A percentile compares a stretch with the other conserved stretches of the same genome.
These are phyloP conservation scores for Metarhizium robertsii DNA, from an alignment of 2,329 filamentous ascomycete species.

Conservation along the genomic window DNA sequence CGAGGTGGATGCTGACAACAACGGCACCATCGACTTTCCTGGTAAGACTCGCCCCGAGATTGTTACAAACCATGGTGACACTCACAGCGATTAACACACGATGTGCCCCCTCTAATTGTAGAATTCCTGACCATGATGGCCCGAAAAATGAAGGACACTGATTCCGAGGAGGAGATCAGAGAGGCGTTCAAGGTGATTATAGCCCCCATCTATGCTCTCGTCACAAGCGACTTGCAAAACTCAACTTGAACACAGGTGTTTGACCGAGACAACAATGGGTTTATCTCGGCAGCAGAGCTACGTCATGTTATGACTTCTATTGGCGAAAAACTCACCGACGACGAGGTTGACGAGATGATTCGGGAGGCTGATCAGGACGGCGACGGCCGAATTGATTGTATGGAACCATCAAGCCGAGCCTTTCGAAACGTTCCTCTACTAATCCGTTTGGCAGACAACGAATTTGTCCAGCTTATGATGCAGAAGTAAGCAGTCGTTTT, in stretches of 20 bases:
- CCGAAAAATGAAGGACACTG: conserved; percentile 88
- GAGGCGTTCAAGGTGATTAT: conserved; percentile 69
- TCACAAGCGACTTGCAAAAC: not conserved
- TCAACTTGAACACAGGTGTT: conserved; percentile 46
- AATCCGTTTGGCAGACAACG: conserved; percentile 55
- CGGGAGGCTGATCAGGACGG: conserved; percentile 84
- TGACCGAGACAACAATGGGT: conserved; percentile 85
- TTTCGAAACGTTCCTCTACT: conserved; percentile 7
- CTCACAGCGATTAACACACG: not conserved
- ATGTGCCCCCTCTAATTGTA: conserved; percentile 23
- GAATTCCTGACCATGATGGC: conserved; percentile 93
- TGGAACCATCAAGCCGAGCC: conserved; percentile 18
- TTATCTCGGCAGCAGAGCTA: conserved; percentile 80
- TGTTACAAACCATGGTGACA: not conserved
- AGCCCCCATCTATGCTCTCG: not conserved
- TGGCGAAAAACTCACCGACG: conserved; percentile 82
- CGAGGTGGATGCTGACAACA: conserved; percentile 87
- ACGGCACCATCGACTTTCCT: conserved; percentile 85
- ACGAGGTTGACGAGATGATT: conserved; percentile 91
- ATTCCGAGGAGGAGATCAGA: conserved; percentile 83
- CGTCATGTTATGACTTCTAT: conserved; percentile 90
- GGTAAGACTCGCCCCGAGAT: conserved; percentile 41
- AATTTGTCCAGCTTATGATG: conserved; percentile 94
- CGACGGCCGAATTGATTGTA: conserved; percentile 83
- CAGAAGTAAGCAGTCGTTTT: conserved; percentile 60